Base-by-base conservation (phyloP, 2,329 filamentous ascomycete species). In the Aspergillus fumigatus region DNA sequence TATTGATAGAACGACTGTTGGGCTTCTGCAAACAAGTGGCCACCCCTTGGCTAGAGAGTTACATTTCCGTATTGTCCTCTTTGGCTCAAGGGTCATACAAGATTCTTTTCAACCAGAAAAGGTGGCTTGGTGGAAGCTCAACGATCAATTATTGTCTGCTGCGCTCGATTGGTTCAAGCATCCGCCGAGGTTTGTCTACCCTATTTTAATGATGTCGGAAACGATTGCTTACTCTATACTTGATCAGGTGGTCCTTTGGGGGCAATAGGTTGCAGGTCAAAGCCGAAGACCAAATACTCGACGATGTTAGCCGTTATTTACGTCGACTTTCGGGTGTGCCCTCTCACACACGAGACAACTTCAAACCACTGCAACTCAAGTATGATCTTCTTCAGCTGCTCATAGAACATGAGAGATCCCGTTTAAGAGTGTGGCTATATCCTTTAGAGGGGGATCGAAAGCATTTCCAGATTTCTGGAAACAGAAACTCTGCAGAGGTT, bases 231-330 rank as follows among this genome's bases (percentile, higher is more conserved):
- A 55, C 62, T 53, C 21, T 14, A 68, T 60, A 69, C 14, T 52
- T 6, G 6, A 35, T 38, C 60, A 81, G 80, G 63, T 99, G 94
- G 93, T 96, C 94, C 0, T 97, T 94, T 73, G 94, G 94, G 55
- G 94, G 93, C 66, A 99, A 97, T 70, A 84, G 90, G 50, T 77
- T 99, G 17, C 94, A 99, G 70, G 80, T 97, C 52, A 97, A 96
- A 77, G 93, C 95, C 0, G 94, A 99, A 74, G 85, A 91, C 35
- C 88, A 88, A 62, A 79, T 96, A 19, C 82, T 97, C 41, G 82
- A 82, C 6, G 92, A 97, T 69, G 86, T 97, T 38, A 79, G 87
- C 50, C 72, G 76, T 10, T 83, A 86, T 14, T 75, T 99, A 59
- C 85, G 86, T 60, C 80, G 77, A 2, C 82, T 92, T 10, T 79